Base-by-base conservation (phyloP, 176 grass and related monocot species). In the Phyllostachys edulis region DNA sequence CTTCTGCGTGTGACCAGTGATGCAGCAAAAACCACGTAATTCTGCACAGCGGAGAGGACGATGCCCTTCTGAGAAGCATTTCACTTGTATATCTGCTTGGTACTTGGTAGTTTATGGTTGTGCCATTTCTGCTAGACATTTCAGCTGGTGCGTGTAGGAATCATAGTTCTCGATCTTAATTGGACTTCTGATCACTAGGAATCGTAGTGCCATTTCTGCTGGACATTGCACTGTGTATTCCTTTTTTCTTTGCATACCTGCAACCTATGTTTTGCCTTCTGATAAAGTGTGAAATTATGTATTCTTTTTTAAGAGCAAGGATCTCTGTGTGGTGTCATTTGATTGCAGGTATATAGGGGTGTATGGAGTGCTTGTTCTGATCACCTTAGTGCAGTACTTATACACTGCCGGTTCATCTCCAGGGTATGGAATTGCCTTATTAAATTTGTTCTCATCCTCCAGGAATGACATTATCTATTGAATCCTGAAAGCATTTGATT, bases 381-480 rank as follows among this genome's bases (percentile, higher is more conserved):
- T 83, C 12, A 63, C 96, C 34, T 54, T 98, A 82, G 67, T 61
- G 10, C 96, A 95, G 41, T 98, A 95, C 87, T 87, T 98, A 65
- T 89, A 83, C 63, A 95, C 96, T 66, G 82, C 91, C 82, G 86
- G 81, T 57, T 94, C 96, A 73, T 91, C 91, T 38, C 96, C 96
- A 72, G 96, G 93, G 96, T 98, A 91, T 91, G 40, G 47, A 32
- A 50, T 63, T 77, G 40, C n/a, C 52, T 85, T 42, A 49, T 55
- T 47, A 2, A 73, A 34, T 77, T 39, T 79, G 47, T 82, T 82
- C 29, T 63, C 70, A 67, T 63, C n/a, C 45, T 52, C 16, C 39
- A 23, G 41, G 66, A 4, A 34, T 57, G 26, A 44, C 70, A 78
- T 18, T 11, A 46, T 66, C 44, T 54, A 7, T 63, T 80, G 21